phyloP scores from a whole-genome alignment of 768 basidiomycete genomes.

The Lentinula sp. region DNA sequence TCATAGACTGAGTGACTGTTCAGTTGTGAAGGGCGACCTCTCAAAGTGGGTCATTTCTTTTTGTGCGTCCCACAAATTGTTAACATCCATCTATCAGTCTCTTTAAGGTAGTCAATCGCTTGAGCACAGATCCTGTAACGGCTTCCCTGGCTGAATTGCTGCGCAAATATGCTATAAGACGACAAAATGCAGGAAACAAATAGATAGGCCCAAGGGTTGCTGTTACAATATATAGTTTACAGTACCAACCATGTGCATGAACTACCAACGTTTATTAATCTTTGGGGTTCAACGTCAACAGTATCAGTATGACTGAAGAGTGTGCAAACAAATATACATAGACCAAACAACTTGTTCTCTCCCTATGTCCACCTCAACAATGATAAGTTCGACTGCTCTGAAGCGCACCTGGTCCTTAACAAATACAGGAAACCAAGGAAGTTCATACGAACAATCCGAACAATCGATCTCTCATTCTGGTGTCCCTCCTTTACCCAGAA shows the following conservation, averaged over 20 bases:
- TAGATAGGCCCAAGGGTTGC: neutral
- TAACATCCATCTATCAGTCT: slow-evolving; percentile 26
- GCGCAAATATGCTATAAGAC: slow-evolving; percentile 13
- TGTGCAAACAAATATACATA: neutral
- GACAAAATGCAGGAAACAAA: neutral
- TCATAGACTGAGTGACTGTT: slow-evolving; percentile 51
- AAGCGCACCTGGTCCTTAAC: slow-evolving; percentile 24
- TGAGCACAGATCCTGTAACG: slow-evolving; percentile 34
- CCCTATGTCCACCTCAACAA: neutral
- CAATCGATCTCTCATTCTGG: slow-evolving; percentile 5
- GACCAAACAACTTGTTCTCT: neutral
- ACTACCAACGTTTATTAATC: too few relatives aligned
- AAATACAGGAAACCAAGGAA: slow-evolving; percentile 5
- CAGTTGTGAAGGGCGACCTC: slow-evolving; percentile 45
- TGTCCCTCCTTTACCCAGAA: slow-evolving; percentile 41
- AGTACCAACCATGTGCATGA: too few relatives aligned
- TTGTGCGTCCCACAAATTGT: neutral
- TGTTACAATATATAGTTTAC: too few relatives aligned
- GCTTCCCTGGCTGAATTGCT: slow-evolving; percentile 28
- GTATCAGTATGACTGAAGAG: too few relatives aligned
- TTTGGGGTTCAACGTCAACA: too few relatives aligned
- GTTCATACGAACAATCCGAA: slow-evolving; percentile 13
- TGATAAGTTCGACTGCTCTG: neutral
- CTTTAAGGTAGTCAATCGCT: slow-evolving; percentile 33
- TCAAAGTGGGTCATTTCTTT: slow-evolving; percentile 34